Percentiles rank a stretch among this genome's conserved stretches.
These are phyloP conservation scores for Cardamine chenopodiifolia DNA, from an alignment of 345 rosid species.

Conservation along the genomic window DNA sequence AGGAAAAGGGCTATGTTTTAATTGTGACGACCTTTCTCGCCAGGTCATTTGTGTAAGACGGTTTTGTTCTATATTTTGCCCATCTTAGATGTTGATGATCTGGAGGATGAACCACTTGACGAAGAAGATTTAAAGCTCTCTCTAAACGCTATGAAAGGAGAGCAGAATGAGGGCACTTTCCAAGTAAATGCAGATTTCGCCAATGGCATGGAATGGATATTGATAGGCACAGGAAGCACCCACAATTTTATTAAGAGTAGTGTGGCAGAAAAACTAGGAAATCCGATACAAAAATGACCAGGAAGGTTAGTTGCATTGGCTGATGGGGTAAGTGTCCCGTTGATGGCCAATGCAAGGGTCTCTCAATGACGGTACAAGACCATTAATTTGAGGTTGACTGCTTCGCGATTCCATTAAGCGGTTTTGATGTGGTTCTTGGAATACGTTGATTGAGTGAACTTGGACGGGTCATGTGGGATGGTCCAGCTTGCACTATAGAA, in stretches of 20 bases:
- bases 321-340: not conserved
- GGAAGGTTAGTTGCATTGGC: not conserved
- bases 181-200: not conserved
- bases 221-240: not conserved
- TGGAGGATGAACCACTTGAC: not conserved
- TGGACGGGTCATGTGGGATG: not conserved
- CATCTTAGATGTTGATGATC: not conserved
- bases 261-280: not conserved
- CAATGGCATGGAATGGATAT: not conserved
- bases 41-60: too few relatives aligned
- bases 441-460: not conserved
- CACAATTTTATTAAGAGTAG: not conserved
- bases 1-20: too few relatives aligned
- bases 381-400: not conserved
- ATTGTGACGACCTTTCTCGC: too few relatives aligned
- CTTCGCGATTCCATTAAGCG: not conserved
- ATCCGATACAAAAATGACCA: not conserved
- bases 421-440: not conserved
- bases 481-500: too few relatives aligned
- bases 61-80: not conserved
- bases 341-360: not conserved
- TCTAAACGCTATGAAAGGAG: not conserved
- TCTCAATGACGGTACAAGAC: not conserved
- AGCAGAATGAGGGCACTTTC: not conserved
- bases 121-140: not conserved